phyloP scores from a whole-genome alignment of 2,329 filamentous ascomycete genomes.

The Lithohypha guttulata region DNA sequence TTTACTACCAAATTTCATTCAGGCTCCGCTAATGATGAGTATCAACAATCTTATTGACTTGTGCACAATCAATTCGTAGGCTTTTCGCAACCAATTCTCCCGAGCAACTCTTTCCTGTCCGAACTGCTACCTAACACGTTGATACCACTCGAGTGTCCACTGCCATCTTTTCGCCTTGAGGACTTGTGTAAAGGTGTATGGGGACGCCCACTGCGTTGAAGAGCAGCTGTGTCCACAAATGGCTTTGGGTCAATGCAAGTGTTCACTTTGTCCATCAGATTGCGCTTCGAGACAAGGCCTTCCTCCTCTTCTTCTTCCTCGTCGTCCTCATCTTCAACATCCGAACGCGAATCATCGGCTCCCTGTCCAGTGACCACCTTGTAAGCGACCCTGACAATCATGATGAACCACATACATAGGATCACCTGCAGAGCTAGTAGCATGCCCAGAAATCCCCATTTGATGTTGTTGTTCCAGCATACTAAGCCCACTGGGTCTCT shows the following conservation, averaged over 20 bases:
- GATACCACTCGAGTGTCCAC: conserved; percentile 19
- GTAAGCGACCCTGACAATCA: conserved; percentile 75
- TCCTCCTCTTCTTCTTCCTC: conserved; percentile 34
- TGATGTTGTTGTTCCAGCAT: conserved; percentile 67
- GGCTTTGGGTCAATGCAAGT: conserved; percentile 8
- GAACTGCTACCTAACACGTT: conserved; percentile 19
- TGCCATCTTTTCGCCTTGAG: conserved; percentile 15
- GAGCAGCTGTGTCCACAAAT: conserved; percentile 18
- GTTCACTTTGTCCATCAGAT: conserved; percentile 1
- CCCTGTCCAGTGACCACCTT: conserved; percentile 64
- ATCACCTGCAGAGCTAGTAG: conserved; percentile 70
- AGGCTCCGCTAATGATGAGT: no score
- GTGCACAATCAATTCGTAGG: conserved; percentile 6
- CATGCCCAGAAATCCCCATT: conserved; percentile 64
- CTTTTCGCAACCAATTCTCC: conserved; percentile 27
- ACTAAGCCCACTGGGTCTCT: conserved; percentile 59
- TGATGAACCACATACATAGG: conserved; percentile 75
- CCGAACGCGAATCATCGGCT: conserved; percentile 79
- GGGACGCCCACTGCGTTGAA: conserved; percentile 15
- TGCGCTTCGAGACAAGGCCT: not conserved
- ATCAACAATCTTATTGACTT: no score
- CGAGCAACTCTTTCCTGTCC: conserved; percentile 25
- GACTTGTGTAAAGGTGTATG: conserved; percentile 10
- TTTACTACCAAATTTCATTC: no score
- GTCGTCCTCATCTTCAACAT: conserved; percentile 66